phyloP scores from a whole-genome alignment of 148 eudicot genomes.

The Cornus florida region DNA sequence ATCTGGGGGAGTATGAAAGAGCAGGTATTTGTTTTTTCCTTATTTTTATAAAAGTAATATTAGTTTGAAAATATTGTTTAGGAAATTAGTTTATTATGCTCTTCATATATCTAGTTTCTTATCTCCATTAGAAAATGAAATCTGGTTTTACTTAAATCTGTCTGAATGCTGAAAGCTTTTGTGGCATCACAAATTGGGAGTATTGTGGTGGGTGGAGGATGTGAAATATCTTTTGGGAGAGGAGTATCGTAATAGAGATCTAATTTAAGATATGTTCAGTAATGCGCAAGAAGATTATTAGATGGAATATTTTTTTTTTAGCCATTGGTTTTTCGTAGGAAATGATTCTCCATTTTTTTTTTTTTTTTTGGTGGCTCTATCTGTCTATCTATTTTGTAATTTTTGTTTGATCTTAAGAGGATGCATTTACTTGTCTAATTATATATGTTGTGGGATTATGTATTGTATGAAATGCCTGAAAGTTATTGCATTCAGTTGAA shows the following conservation, averaged over 20 bases:
- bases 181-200: background rate
- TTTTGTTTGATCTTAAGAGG: too few relatives aligned
- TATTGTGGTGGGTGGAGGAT: background rate
- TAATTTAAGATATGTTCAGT: background rate
- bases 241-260: background rate
- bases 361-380: too few relatives aligned
- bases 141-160: too few relatives aligned
- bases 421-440: background rate
- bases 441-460: background rate
- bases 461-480: background rate
- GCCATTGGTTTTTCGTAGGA: too few relatives aligned
- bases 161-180: background rate
- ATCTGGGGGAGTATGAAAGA: conserved; percentile 51
- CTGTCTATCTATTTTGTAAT: too few relatives aligned
- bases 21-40: conserved; percentile 31
- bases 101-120: too few relatives aligned
- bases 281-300: background rate
- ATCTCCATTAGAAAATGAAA: too few relatives aligned
- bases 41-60: background rate
- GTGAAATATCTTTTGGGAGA: background rate
- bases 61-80: background rate
- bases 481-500: background rate
- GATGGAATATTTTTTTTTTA: too few relatives aligned
- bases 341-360: too few relatives aligned
- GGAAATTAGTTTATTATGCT: too few relatives aligned